phyloP scores from a whole-genome alignment of 495 filamentous ascomycete species.

The Articulospora tetracladia region DNA sequence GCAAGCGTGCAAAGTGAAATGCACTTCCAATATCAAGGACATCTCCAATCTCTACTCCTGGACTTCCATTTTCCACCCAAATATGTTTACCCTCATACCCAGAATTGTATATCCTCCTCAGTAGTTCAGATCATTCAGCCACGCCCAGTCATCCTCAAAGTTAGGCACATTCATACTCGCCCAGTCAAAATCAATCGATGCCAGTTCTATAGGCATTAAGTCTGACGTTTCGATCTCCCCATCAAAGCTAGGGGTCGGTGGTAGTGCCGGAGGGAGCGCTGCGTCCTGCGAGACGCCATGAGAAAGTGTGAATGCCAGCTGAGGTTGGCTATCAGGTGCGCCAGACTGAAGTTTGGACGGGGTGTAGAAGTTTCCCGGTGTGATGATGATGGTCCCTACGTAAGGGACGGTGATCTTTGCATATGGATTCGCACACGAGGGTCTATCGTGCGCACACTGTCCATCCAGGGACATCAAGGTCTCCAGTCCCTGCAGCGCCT shows the following conservation, averaged over 20 bases:
- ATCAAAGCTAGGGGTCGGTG: no score
- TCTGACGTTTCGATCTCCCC: not conserved
- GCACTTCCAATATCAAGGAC: no score
- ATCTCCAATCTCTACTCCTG: no score
- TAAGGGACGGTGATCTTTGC: slow-evolving; percentile 1
- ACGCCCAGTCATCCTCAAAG: slow-evolving; percentile 15
- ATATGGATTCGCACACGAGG: not conserved
- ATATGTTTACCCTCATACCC: no score
- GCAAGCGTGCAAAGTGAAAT: no score
- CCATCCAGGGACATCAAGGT: not conserved
- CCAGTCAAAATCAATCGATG: slow-evolving; percentile 15
- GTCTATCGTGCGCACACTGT: not conserved
- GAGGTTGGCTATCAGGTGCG: not conserved
- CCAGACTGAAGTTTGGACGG: not conserved
- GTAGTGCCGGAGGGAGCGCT: no score
- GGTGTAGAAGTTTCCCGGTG: not conserved
- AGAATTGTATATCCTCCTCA: no score
- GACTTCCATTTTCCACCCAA: no score
- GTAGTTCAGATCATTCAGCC: slow-evolving; percentile 9
- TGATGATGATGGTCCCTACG: slow-evolving; percentile 2
- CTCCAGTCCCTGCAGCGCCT: slow-evolving; percentile 10
- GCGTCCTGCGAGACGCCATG: not conserved
- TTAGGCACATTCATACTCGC: not conserved
- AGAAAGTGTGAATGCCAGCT: not conserved
- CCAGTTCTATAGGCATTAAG: not conserved